Conservation (phyloP, 2,329 filamentous ascomycete genomes). For the Paraphoma sp. region DNA sequence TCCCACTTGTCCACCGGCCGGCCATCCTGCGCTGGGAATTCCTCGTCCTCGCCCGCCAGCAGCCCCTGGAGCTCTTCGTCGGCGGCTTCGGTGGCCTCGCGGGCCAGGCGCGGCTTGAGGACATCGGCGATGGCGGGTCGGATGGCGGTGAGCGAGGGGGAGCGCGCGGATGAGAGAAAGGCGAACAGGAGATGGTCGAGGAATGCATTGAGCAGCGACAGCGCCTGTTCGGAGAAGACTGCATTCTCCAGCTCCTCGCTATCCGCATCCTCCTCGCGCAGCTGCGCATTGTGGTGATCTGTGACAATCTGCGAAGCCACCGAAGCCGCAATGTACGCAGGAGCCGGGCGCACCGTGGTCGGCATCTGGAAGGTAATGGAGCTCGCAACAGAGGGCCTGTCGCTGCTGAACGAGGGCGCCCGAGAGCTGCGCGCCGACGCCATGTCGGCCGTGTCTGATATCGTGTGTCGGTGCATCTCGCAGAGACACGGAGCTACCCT, state of each 20-base stretch:
- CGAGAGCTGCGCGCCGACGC: constrained; percentile 51
- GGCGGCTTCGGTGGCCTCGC: constrained; percentile 80
- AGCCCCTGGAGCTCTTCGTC: constrained; percentile 90
- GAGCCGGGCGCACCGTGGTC: constrained; percentile 72
- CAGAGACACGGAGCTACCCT: constrained; percentile 4
- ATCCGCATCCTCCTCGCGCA: constrained; percentile 72
- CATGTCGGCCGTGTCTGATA: constrained; percentile 42
- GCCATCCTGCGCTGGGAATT: constrained; percentile 33
- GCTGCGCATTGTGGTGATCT: constrained; percentile 80
- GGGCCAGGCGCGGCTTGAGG: constrained; percentile 86
- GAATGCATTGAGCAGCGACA: constrained; percentile 86
- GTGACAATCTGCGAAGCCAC: constrained; percentile 92
- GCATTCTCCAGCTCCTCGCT: constrained; percentile 67
- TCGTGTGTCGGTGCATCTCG: constrained; percentile 44
- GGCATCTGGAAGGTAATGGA: constrained; percentile 65
- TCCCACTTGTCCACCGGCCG: constrained; percentile 72
- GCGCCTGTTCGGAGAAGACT: constrained; percentile 73
- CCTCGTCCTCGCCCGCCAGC: constrained; percentile 74
- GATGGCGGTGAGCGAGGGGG: constrained; percentile 76
- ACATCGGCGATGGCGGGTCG: constrained; percentile 85
- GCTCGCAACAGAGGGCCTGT: constrained; percentile 68
- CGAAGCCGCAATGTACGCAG: constrained; percentile 85
- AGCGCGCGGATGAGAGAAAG: constrained; percentile 80
- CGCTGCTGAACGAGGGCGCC: constrained; percentile 67
- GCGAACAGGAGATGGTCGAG: constrained; percentile 93